These are phyloP conservation scores for Ophiognomonia clavigignenti-juglandacearum DNA, from an alignment of 2,329 filamentous ascomycete genomes.

Conservation along the genomic window DNA sequence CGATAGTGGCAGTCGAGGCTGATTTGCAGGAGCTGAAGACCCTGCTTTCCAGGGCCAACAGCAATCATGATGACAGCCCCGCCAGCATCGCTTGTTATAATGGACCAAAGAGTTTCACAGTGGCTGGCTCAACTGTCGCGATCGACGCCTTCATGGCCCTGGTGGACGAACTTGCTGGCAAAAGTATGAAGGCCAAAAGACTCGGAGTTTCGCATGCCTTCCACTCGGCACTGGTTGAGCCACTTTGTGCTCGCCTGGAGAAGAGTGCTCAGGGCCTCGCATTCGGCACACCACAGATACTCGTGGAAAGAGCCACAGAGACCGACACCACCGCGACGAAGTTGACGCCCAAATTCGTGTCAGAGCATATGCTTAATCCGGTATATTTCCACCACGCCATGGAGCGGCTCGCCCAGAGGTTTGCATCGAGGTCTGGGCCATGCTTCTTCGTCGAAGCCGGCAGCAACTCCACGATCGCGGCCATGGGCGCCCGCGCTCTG, in stretches of 20 bases:
- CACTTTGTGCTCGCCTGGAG: constrained; percentile 30
- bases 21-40: background rate
- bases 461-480: constrained; percentile 29
- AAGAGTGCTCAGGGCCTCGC: constrained; percentile 22
- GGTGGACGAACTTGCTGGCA: background rate
- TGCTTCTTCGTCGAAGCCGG: constrained; percentile 42
- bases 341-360: constrained; percentile 17
- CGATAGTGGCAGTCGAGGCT: background rate
- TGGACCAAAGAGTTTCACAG: constrained; percentile 34
- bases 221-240: constrained; percentile 37
- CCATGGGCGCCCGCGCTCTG: constrained; percentile 27
- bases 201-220: constrained; percentile 43
- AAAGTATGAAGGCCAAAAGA: constrained; percentile 26
- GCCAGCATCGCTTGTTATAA: constrained; percentile 43
- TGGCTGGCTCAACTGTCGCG: constrained; percentile 31
- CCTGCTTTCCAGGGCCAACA: background rate
- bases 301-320: constrained; percentile 24
- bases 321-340: background rate
- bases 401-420: background rate
- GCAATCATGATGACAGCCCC: background rate
- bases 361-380: constrained; percentile 35
- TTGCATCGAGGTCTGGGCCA: constrained; percentile 9
- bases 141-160: constrained; percentile 23
- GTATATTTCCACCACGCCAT: constrained; percentile 38
- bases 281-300: constrained; percentile 29